Evolutionary conservation across 306 rosid species (phyloP).

Genomic region (Casuarina cunninghamiana): DNA sequence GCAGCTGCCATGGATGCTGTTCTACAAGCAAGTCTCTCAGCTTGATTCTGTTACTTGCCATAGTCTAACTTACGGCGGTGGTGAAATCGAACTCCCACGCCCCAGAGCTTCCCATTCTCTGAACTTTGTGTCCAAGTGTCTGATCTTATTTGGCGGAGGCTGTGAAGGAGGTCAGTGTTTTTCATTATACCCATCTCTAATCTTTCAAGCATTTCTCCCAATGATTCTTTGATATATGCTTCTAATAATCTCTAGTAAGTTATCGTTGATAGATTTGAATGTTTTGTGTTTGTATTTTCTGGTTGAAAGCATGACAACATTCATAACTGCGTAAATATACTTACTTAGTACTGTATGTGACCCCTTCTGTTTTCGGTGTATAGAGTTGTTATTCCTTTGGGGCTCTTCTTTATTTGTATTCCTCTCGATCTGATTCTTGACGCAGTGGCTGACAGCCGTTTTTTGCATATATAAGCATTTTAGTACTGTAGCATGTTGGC

Average conservation of each 20-base stretch:
- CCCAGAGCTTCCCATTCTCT: constrained; percentile 97
- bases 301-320: background rate
- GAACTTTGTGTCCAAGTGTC: constrained; percentile 75
- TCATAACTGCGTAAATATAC: background rate
- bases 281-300: background rate
- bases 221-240: background rate
- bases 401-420: background rate
- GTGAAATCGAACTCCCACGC: constrained; percentile 49
- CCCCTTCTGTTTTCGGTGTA: background rate
- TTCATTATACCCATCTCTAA: background rate
- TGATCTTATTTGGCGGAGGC: constrained; percentile 89
- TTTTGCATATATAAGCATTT: background rate
- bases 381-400: background rate
- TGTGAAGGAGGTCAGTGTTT: constrained; percentile 83
- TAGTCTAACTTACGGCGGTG: constrained; percentile 42
- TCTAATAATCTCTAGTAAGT: background rate
- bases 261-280: background rate
- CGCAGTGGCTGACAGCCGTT: background rate
- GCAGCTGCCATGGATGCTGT: constrained; percentile 69
- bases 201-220: background rate
- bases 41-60: constrained; percentile 58
- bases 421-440: background rate
- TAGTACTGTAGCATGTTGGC: background rate
- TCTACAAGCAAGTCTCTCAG: constrained; percentile 60
- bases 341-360: background rate